Evolutionary conservation across 1,284 basidiomycete genomes (phyloP).

Genomic region (Austroboletus rostrupii): DNA sequence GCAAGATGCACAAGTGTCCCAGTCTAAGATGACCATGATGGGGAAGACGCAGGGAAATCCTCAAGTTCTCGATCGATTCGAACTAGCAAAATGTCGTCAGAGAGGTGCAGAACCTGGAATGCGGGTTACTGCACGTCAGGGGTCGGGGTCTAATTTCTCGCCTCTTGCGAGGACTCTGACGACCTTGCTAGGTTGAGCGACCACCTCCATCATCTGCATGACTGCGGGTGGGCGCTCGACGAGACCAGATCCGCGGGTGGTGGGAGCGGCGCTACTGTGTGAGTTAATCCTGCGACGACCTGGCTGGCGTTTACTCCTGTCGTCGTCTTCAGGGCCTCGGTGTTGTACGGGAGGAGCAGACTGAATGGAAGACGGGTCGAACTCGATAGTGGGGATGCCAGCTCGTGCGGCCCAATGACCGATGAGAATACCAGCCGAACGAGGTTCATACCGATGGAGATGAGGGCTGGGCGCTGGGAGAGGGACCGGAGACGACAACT

Average conservation of each 20-base stretch:
- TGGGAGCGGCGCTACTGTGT: slow-evolving; percentile 14
- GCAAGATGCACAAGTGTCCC: slow-evolving; percentile 20
- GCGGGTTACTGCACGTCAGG: slow-evolving; percentile 12
- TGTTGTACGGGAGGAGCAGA: slow-evolving; percentile 18
- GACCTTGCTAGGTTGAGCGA: slow-evolving; percentile 65
- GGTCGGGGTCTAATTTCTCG: slow-evolving; percentile 64
- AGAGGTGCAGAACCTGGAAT: slow-evolving; percentile 14
- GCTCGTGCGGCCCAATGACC: slow-evolving; percentile 63
- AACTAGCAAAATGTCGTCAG: slow-evolving; percentile 6
- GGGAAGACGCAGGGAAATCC: slow-evolving; percentile 19
- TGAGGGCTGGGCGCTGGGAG: slow-evolving; percentile 57
- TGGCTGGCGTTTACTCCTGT: slow-evolving; percentile 28
- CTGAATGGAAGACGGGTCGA: slow-evolving; percentile 40
- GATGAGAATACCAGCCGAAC: slow-evolving; percentile 59
- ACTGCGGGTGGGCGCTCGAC: slow-evolving; percentile 71
- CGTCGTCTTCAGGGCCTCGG: slow-evolving; percentile 33
- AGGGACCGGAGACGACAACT: slow-evolving; percentile 54
- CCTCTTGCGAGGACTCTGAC: slow-evolving; percentile 74
- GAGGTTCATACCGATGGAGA: slow-evolving; percentile 57
- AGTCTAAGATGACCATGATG: slow-evolving; percentile 20
- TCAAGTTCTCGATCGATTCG: slow-evolving; percentile 15
- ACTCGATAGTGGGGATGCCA: slow-evolving; percentile 52
- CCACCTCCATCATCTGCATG: slow-evolving; percentile 71
- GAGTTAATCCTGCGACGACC: slow-evolving; percentile 30
- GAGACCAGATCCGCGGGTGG: slow-evolving; percentile 35